Evolutionary conservation across 257 asterid species (phyloP).

Genomic region (Solanum pinnatisectum): DNA sequence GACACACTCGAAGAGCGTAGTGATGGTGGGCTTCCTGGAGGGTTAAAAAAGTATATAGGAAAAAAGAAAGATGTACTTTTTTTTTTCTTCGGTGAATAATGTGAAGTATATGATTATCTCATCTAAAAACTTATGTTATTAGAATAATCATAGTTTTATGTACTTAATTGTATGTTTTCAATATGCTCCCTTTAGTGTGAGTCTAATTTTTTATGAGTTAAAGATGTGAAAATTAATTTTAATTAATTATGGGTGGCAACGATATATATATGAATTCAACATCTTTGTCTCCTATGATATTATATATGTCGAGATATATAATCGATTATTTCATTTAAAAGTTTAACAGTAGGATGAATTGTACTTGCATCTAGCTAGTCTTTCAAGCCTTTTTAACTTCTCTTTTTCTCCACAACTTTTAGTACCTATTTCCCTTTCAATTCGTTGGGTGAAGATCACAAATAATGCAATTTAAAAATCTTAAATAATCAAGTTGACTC

Average conservation of each 20-base stretch:
- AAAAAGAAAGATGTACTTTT: background rate
- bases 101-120: background rate
- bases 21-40: too few species aligned
- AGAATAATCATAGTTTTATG: background rate
- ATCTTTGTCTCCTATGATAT: background rate
- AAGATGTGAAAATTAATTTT: background rate
- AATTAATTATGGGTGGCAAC: background rate
- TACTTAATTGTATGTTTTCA: background rate
- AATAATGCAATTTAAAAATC: background rate
- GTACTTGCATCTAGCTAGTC: background rate
- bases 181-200: background rate
- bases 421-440: background rate
- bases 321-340: too few species aligned
- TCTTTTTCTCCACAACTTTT: background rate
- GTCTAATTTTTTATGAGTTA: background rate
- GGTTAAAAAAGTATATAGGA: background rate
- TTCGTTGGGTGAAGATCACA: background rate
- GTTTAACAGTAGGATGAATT: accelerated
- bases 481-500: background rate
- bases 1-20: background rate
- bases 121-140: background rate
- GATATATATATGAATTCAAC: too few species aligned
- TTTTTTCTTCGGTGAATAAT: background rate
- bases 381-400: too few species aligned
- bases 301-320: too few species aligned